These are phyloP conservation scores for Hypomyces rosellus DNA, from an alignment of 2,329 filamentous ascomycete genomes.

Conservation along the genomic window DNA sequence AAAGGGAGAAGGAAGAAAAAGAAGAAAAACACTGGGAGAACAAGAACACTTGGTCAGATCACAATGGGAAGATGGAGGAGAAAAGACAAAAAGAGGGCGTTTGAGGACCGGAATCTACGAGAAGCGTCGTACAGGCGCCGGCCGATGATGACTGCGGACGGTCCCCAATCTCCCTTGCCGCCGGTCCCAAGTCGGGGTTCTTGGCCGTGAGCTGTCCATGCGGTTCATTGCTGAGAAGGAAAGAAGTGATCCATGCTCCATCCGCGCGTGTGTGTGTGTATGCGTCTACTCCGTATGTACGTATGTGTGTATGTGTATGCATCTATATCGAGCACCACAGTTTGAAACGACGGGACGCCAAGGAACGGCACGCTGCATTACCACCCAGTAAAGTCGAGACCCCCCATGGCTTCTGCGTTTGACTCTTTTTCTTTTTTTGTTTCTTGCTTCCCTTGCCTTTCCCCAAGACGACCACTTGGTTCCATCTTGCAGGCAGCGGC, in stretches of 20 bases:
- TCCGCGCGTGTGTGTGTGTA: not conserved
- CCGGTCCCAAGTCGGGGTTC: not conserved
- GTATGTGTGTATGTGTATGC: not conserved
- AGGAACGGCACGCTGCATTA: not conserved
- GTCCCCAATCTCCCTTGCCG: no score
- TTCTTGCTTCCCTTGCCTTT: no score
- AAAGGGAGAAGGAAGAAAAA: not conserved
- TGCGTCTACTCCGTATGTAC: not conserved
- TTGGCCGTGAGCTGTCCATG: not conserved
- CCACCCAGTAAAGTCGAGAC: not conserved
- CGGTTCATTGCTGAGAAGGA: not conserved
- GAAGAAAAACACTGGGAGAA: not conserved
- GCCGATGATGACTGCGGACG: no score
- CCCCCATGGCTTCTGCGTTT: not conserved
- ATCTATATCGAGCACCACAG: conserved; percentile 2
- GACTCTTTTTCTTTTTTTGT: no score
- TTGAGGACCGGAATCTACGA: not conserved
- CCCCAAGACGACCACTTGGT: no score
- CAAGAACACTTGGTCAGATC: not conserved
- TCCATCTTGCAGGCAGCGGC: no score
- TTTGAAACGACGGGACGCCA: not conserved
- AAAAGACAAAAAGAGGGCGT: not conserved
- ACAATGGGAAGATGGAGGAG: not conserved
- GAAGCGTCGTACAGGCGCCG: conserved; percentile 2
- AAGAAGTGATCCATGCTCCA: not conserved